These are phyloP conservation scores for Neurospora sp. DNA, from an alignment of 495 filamentous ascomycete genomes.

Conservation along the genomic window DNA sequence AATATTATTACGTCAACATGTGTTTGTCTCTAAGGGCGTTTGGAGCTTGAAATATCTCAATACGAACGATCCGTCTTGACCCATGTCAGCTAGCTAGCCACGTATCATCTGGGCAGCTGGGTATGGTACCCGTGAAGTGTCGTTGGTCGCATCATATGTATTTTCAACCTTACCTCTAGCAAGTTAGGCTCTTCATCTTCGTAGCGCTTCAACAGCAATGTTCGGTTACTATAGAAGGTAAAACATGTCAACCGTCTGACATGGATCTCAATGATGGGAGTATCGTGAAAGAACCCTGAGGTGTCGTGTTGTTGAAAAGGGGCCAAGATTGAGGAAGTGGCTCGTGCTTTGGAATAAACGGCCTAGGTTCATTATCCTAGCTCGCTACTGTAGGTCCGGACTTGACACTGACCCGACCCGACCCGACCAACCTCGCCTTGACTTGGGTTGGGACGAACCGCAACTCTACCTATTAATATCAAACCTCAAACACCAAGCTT, in stretches of 20 bases:
- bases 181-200: too few species aligned
- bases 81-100: neutral
- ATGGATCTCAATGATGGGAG: too few species aligned
- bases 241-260: too few species aligned
- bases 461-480: neutral
- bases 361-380: neutral
- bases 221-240: too few species aligned
- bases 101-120: neutral
- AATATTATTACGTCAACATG: neutral
- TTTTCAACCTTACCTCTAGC: too few species aligned
- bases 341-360: neutral
- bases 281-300: too few species aligned
- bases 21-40: too few species aligned
- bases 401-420: too few species aligned
- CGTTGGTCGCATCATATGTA: neutral
- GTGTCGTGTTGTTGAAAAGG: neutral
- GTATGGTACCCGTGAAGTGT: neutral
- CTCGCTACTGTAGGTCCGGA: too few species aligned
- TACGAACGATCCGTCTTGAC: too few species aligned
- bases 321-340: neutral
- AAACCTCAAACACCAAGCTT: too few species aligned
- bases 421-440: neutral
- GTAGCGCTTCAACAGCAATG: too few species aligned
- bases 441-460: neutral
- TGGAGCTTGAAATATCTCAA: neutral